Conservation (phyloP, 208 protist species). For the Histomonas meleagridis region DNA sequence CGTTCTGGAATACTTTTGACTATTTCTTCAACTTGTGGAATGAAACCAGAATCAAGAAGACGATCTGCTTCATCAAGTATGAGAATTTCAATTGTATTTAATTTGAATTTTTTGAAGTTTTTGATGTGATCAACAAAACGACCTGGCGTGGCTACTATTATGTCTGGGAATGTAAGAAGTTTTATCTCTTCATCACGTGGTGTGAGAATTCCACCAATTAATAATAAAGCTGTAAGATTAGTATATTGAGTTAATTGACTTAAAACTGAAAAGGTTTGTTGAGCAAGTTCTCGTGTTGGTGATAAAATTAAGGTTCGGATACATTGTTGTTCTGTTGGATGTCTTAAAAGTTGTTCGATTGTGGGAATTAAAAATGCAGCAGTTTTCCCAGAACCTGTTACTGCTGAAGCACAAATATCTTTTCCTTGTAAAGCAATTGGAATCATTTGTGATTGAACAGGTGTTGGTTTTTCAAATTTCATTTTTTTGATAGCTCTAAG, state of each 20-base stretch:
- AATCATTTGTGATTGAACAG: constrained; percentile 45
- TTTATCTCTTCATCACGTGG: constrained; percentile 25
- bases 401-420: constrained; percentile 41
- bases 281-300: constrained; percentile 50
- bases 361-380: constrained; percentile 47
- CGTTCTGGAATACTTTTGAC: constrained; percentile 28
- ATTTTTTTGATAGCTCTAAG: constrained; percentile 35
- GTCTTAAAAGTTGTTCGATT: constrained; percentile 41
- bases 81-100: constrained; percentile 47
- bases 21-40: constrained; percentile 41
- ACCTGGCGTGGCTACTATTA: constrained; percentile 49
- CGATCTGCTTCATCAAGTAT: constrained; percentile 61
- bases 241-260: constrained; percentile 40
- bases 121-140: constrained; percentile 44
- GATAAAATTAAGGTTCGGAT: constrained; percentile 52
- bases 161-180: constrained; percentile 40
- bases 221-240: constrained; percentile 21
- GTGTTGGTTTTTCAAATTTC: constrained; percentile 39
- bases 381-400: constrained; percentile 50
- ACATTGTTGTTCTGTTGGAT: constrained; percentile 53
- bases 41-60: constrained; percentile 53
- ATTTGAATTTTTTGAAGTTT: constrained; percentile 40
- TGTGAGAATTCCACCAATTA: constrained; percentile 41
- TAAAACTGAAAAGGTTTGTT: constrained; percentile 44
- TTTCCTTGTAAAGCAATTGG: constrained; percentile 41